These are phyloP conservation scores for Amylostereum chailletii DNA, from an alignment of 1,284 basidiomycete species.

Conservation along the genomic window DNA sequence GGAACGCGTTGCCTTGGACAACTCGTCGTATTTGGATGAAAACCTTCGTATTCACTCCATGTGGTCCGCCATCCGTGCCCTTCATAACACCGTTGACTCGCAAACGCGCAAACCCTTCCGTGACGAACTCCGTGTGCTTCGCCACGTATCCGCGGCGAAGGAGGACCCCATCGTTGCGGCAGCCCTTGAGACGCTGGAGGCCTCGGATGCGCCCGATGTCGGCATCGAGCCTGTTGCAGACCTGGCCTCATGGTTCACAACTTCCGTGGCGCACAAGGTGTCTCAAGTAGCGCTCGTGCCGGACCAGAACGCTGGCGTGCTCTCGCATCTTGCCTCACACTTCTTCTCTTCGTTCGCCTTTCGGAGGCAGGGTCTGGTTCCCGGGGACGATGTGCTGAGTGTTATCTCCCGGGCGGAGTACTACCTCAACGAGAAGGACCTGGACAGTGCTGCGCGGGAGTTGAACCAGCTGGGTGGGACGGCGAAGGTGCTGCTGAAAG, in stretches of 20 bases:
- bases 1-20: slow-evolving; percentile 87
- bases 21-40: slow-evolving; percentile 83
- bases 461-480: slow-evolving; percentile 87
- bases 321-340: slow-evolving; percentile 81
- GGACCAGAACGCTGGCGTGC: slow-evolving; percentile 77
- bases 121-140: slow-evolving; percentile 80
- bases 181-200: slow-evolving; percentile 68
- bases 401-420: slow-evolving; percentile 87
- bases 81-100: slow-evolving; percentile 48
- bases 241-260: slow-evolving; percentile 84
- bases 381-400: slow-evolving; percentile 80
- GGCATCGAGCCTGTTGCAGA: slow-evolving; percentile 90
- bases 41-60: slow-evolving; percentile 82
- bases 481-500: slow-evolving; percentile 73
- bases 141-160: slow-evolving; percentile 62
- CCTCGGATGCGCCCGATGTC: slow-evolving; percentile 68
- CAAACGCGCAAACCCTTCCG: slow-evolving; percentile 74
- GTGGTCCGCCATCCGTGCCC: slow-evolving; percentile 67
- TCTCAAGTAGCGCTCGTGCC: slow-evolving; percentile 88
- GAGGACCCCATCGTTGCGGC: slow-evolving; percentile 61
- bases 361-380: slow-evolving; percentile 63
- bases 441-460: slow-evolving; percentile 88
- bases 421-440: slow-evolving; percentile 85
- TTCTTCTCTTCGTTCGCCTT: slow-evolving; percentile 75
- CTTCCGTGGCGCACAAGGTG: slow-evolving; percentile 79